Evolutionary conservation across 768 basidiomycete genomes (phyloP).

Genomic region (Clitopilus hobsonii): DNA sequence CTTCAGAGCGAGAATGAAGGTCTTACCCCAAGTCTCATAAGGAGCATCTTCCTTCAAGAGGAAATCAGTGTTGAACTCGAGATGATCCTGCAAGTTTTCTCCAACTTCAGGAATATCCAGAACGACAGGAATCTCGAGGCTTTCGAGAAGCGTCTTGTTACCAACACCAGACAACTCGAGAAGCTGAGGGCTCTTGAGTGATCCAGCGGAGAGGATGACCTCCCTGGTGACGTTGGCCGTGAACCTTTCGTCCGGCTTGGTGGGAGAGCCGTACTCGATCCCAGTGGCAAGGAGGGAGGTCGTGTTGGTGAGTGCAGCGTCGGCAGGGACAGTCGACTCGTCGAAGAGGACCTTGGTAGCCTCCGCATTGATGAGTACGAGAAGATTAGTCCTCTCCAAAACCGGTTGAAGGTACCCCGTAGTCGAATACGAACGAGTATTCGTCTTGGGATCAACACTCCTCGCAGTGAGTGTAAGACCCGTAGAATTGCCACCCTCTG

Average conservation of each 20-base stretch:
- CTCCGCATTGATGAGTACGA: not conserved
- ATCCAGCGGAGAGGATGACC: conserved; percentile 41
- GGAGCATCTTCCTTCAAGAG: conserved; percentile 11
- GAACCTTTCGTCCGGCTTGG: conserved; percentile 17
- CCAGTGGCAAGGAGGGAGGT: conserved; percentile 29
- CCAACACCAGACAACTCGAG: conserved; percentile 44
- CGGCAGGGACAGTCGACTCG: not conserved
- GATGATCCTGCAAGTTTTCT: conserved; percentile 38
- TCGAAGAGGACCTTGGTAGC: not conserved
- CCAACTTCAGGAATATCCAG: conserved; percentile 37
- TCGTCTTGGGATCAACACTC: not conserved
- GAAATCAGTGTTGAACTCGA: conserved; percentile 9
- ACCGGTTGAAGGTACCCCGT: not conserved
- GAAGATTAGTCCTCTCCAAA: not conserved
- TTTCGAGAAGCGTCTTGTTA: conserved; percentile 30
- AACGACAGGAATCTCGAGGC: conserved; percentile 29
- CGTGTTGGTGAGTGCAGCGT: not conserved
- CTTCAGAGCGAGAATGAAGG: not conserved
- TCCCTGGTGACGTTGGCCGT: conserved; percentile 38
- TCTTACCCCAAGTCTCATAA: conserved; percentile 10
- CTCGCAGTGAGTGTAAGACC: conserved; percentile 7
- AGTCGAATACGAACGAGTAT: not conserved
- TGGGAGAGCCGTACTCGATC: conserved; percentile 31
- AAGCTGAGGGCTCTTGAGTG: conserved; percentile 16
- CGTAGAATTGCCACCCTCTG: conserved; percentile 8